These are phyloP conservation scores for Brasilioporus rufonigricans DNA, from an alignment of 768 basidiomycete species.

Conservation along the genomic window DNA sequence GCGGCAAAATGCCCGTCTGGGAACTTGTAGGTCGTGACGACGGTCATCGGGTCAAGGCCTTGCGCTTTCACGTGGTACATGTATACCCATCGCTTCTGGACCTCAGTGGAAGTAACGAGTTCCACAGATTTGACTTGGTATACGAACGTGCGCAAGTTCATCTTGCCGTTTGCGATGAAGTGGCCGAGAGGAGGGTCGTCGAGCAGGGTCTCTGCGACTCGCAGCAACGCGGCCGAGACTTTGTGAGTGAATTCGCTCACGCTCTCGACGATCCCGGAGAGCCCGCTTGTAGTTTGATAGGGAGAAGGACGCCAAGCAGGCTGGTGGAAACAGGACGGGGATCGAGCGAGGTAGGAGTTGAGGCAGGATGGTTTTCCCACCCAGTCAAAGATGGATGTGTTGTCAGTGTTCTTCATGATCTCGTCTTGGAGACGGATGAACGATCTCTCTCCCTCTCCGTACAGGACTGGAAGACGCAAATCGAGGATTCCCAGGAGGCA, in stretches of 20 bases:
- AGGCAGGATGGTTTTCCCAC: constrained; percentile 25
- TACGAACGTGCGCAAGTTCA: constrained; percentile 28
- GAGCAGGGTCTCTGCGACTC: constrained; percentile 17
- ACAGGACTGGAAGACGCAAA: constrained; percentile 28
- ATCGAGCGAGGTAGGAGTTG: constrained; percentile 26
- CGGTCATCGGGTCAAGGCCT: constrained; percentile 12
- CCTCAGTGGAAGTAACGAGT: constrained; percentile 5
- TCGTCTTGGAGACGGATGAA: constrained; percentile 28
- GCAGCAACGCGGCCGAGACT: constrained; percentile 15
- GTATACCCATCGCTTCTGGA: constrained; percentile 11
- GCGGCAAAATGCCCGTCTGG: background rate
- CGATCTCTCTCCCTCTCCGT: constrained; percentile 22
- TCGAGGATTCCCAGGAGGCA: constrained; percentile 29
- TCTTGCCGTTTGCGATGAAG: constrained; percentile 29
- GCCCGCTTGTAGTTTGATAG: background rate
- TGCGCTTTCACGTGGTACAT: constrained; percentile 23
- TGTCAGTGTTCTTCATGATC: constrained; percentile 27
- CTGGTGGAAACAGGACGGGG: constrained; percentile 23
- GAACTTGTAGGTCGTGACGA: constrained; percentile 16
- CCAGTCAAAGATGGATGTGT: constrained; percentile 29
- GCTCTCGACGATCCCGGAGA: constrained; percentile 6
- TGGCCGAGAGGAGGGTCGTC: constrained; percentile 27
- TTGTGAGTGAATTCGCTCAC: constrained; percentile 16
- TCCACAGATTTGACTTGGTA: constrained; percentile 18
- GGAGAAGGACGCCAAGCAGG: constrained; percentile 7